These are phyloP conservation scores for Oxyria digyna DNA, from an alignment of 148 eudicot genomes.

Conservation along the genomic window DNA sequence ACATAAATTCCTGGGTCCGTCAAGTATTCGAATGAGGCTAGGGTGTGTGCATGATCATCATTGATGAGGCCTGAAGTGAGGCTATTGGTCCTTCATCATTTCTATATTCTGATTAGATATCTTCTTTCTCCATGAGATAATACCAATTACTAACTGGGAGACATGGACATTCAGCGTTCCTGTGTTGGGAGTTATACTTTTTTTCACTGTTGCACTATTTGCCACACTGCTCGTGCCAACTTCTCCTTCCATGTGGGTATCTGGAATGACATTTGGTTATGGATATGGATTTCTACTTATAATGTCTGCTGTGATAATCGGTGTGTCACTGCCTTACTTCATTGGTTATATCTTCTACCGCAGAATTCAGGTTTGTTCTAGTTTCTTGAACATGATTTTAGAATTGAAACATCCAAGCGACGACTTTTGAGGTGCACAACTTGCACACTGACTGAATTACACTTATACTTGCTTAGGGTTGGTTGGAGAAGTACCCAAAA, in stretches of 20 bases:
- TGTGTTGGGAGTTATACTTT: too few species aligned
- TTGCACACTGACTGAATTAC: too few species aligned
- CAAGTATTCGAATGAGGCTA: too few species aligned
- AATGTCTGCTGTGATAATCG: conserved; percentile 38
- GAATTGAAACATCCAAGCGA: conserved; percentile 23
- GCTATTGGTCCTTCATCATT: too few species aligned
- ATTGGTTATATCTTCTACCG: conserved; percentile 46
- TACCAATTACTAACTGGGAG: conserved; percentile 65
- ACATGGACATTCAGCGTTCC: conserved; percentile 37
- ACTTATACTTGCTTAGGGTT: too few species aligned
- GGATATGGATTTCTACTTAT: conserved; percentile 64
- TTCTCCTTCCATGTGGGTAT: conserved; percentile 86
- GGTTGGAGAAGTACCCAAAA: too few species aligned
- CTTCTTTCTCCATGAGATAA: conserved; percentile 38
- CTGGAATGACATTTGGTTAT: conserved; percentile 86
- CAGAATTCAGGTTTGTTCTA: conserved; percentile 50
- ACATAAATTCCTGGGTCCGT: too few species aligned
- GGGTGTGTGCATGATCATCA: too few species aligned
- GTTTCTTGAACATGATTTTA: not conserved
- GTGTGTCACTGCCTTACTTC: conserved; percentile 59
- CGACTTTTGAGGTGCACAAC: too few species aligned
- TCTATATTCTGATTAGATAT: not conserved
- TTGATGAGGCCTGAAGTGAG: too few species aligned
- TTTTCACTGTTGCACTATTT: too few species aligned
- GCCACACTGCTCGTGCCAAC: too few species aligned